Conservation (phyloP, 495 filamentous ascomycete genomes). For the Friedmanniomyces endolithicus region DNA sequence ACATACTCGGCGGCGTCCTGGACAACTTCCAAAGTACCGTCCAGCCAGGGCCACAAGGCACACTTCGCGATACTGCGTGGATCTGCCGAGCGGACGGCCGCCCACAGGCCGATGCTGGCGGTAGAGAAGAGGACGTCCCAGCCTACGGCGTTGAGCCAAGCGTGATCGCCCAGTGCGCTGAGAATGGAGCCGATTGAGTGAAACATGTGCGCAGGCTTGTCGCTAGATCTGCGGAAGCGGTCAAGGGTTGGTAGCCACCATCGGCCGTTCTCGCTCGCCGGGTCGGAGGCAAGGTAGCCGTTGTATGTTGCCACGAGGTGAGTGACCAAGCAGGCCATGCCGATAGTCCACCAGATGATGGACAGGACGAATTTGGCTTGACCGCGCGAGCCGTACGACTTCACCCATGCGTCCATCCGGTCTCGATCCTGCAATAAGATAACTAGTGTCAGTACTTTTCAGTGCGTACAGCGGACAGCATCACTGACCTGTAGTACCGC, state of each 20-base stretch:
- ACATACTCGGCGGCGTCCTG: background rate
- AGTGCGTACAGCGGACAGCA: background rate
- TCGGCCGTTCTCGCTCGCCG: background rate
- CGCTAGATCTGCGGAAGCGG: background rate
- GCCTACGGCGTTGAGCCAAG: slow-evolving; percentile 7
- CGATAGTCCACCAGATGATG: background rate
- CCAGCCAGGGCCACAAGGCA: slow-evolving; percentile 1
- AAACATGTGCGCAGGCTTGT: background rate
- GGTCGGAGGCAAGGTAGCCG: background rate
- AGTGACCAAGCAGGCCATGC: background rate
- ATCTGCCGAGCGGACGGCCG: background rate
- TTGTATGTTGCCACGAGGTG: background rate
- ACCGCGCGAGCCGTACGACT: background rate
- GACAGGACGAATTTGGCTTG: background rate
- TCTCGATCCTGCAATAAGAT: too few species aligned
- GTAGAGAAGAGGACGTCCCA: slow-evolving; percentile 11
- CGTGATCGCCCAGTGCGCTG: slow-evolving; percentile 4
- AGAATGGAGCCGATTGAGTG: background rate
- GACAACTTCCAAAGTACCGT: background rate
- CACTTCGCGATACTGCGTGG: slow-evolving; percentile 3
- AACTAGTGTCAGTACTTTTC: too few species aligned
- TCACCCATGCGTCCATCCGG: too few species aligned
- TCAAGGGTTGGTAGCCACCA: background rate
- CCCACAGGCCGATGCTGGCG: background rate
- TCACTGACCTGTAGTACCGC: background rate